Conservation (phyloP, 306 rosid species). For the Ormosia semicastrata region DNA sequence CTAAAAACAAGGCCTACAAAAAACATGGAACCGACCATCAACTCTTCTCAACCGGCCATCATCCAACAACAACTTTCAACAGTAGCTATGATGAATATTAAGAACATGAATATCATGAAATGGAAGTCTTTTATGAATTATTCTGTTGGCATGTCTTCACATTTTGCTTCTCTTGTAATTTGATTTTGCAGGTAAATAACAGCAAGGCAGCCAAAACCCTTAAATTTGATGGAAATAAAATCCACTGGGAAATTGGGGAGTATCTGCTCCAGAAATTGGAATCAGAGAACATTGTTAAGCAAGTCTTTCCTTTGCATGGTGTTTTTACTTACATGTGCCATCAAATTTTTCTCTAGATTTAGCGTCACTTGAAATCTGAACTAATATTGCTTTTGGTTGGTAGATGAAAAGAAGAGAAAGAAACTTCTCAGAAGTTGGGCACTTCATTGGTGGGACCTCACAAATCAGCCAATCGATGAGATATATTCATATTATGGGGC, state of each 20-base stretch:
- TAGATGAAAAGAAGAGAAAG: conserved; percentile 85
- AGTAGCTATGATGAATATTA: background rate
- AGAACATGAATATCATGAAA: conserved; percentile 19
- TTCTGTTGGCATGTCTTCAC: background rate
- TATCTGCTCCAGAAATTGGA: conserved; percentile 67
- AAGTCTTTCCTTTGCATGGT: conserved; percentile 95
- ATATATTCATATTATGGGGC: conserved; percentile 83
- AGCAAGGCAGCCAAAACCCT: conserved; percentile 42
- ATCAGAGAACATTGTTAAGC: conserved; percentile 68
- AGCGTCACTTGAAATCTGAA: conserved; percentile 9
- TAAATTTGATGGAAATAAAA: conserved; percentile 56
- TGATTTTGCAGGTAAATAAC: conserved; percentile 67
- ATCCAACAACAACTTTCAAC: too few species aligned
- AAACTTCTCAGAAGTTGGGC: conserved; percentile 87
- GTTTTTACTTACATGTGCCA: conserved; percentile 33
- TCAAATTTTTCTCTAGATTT: conserved; percentile 22
- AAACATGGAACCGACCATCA: too few species aligned
- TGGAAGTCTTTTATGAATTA: background rate
- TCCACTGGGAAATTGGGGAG: conserved; percentile 78
- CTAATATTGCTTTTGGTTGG: conserved; percentile 38
- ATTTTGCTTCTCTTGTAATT: conserved; percentile 25
- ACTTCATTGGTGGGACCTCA: conserved; percentile 79
- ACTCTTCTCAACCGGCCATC: too few species aligned
- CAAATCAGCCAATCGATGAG: conserved; percentile 85
- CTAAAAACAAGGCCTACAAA: too few species aligned